phyloP scores from a whole-genome alignment of 495 filamentous ascomycete genomes.

The Aspergillus haitiensis region DNA sequence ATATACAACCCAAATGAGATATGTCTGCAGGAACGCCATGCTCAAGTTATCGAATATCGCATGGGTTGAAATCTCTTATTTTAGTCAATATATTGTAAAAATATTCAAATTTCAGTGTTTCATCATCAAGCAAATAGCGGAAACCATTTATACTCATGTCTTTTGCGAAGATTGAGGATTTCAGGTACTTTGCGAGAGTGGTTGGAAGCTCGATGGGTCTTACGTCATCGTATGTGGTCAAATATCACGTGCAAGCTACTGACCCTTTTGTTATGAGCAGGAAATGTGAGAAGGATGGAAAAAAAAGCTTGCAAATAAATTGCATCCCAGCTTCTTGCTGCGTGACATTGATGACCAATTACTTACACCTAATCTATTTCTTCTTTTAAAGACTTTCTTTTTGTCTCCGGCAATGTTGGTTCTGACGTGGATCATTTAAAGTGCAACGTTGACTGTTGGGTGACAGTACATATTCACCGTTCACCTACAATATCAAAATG shows the following conservation, averaged over 20 bases:
- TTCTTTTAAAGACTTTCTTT: neutral
- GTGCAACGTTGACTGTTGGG: slow-evolving; percentile 21
- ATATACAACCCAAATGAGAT: slow-evolving; percentile 91
- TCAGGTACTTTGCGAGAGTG: no score
- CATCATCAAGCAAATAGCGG: no score
- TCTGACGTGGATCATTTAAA: slow-evolving; percentile 19
- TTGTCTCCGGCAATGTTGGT: slow-evolving; percentile 17
- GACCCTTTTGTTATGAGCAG: neutral
- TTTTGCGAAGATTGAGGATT: no score
- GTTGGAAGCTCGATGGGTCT: neutral
- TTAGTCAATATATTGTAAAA: neutral
- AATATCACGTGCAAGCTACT: slow-evolving; percentile 20
- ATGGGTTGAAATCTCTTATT: slow-evolving; percentile 11
- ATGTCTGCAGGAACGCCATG: slow-evolving; percentile 76
- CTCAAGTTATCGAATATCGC: slow-evolving; percentile 19
- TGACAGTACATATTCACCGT: neutral
- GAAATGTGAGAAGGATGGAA: neutral
- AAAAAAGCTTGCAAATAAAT: neutral
- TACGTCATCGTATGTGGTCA: slow-evolving; percentile 25
- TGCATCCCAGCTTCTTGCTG: neutral
- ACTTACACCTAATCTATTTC: neutral
- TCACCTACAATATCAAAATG: slow-evolving; percentile 40
- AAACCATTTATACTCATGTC: no score
- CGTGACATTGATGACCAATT: neutral
- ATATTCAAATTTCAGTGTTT: neutral